Percentiles rank a stretch among this genome's conserved stretches.
These are phyloP conservation scores for Astrocystis sublimbata DNA, from an alignment of 495 filamentous ascomycete species.

Conservation along the genomic window DNA sequence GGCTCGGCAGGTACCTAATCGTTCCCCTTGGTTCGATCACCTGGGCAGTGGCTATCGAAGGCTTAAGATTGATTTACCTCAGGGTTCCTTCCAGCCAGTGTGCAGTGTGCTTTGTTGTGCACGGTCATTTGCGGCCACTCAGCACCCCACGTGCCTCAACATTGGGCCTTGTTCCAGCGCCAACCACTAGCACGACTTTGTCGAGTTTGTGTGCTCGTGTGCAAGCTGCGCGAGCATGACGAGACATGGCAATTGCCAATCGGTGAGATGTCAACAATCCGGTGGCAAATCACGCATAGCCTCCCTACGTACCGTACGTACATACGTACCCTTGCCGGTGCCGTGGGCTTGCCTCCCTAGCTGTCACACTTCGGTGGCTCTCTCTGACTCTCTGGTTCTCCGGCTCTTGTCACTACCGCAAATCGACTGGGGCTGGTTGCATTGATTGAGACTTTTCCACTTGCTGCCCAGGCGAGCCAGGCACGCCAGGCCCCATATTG, in stretches of 20 bases:
- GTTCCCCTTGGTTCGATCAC: too few relatives aligned
- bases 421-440: neutral
- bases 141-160: slow-evolving; percentile 32
- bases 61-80: neutral
- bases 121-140: slow-evolving; percentile 30
- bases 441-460: neutral
- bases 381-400: too few relatives aligned
- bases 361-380: neutral
- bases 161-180: neutral
- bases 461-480: too few relatives aligned
- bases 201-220: too few relatives aligned
- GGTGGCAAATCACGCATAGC: too few relatives aligned
- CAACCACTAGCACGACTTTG: slow-evolving; percentile 6
- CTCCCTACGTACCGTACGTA: neutral
- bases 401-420: slow-evolving; percentile 3
- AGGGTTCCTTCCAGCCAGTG: neutral
- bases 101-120: slow-evolving; percentile 14
- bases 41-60: neutral
- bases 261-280: neutral
- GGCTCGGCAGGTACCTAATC: too few relatives aligned
- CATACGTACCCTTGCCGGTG: neutral
- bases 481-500: slow-evolving; percentile 6
- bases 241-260: too few relatives aligned
- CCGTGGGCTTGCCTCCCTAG: neutral
- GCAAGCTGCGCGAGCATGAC: too few relatives aligned